These are phyloP conservation scores for Aspergillus sp. DNA, from an alignment of 2,329 filamentous ascomycete genomes.

Conservation along the genomic window DNA sequence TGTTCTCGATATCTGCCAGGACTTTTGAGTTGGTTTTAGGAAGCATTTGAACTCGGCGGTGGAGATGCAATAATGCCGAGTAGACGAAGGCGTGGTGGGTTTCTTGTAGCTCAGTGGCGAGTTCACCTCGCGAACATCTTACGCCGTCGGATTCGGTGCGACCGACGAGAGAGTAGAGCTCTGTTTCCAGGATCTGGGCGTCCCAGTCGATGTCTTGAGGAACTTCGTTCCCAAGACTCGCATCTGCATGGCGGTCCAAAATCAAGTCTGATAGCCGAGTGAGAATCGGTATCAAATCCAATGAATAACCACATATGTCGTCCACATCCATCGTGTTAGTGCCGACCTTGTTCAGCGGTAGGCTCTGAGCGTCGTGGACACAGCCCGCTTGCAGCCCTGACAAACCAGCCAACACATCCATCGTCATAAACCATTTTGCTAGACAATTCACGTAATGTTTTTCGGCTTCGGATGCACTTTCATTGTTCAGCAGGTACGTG, in stretches of 20 bases:
- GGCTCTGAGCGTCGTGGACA: conserved; percentile 8
- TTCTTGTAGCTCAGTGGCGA: conserved; percentile 19
- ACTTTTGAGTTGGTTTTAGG: conserved; percentile 17
- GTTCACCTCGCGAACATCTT: conserved; percentile 2
- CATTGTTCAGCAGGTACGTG: conserved; percentile 13
- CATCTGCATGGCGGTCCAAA: background rate
- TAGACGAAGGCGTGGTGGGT: conserved; percentile 27
- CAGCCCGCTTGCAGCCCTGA: conserved; percentile 16
- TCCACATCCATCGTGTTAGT: conserved; percentile 15
- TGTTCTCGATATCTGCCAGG: conserved; percentile 16
- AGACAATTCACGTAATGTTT: conserved; percentile 20
- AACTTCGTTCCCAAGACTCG: background rate
- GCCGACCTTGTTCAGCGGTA: conserved; percentile 9
- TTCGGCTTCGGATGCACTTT: conserved; percentile 2
- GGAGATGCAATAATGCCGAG: conserved; percentile 26
- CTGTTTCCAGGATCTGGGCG: conserved; percentile 10
- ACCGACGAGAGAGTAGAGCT: conserved; percentile 9
- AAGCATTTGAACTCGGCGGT: conserved; percentile 22
- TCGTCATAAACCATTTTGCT: conserved; percentile 29
- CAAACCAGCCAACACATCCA: conserved; percentile 26
- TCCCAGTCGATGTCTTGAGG: conserved; percentile 4
- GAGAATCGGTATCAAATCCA: conserved; percentile 26
- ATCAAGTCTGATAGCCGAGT: conserved; percentile 19
- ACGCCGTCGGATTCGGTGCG: conserved; percentile 4
- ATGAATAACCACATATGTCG: conserved; percentile 29